phyloP scores from a whole-genome alignment of 1,284 basidiomycete genomes.

The Rhodotorula sp. region DNA sequence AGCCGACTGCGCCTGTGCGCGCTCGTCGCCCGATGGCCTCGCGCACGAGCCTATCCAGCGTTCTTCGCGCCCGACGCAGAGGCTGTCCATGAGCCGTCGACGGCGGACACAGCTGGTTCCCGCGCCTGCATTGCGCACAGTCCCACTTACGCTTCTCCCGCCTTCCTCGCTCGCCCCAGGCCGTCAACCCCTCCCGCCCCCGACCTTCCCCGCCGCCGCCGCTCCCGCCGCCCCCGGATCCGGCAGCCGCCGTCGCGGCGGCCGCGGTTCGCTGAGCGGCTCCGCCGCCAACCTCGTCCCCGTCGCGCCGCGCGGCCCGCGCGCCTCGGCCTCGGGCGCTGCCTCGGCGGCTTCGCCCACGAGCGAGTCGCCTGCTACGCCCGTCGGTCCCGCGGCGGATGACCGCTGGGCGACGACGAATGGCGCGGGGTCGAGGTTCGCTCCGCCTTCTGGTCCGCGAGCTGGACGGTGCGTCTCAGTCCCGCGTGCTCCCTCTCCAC shows the following conservation, averaged over 20 bases:
- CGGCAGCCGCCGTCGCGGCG: neutral
- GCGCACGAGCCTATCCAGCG: too few species aligned
- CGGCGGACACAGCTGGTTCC: neutral
- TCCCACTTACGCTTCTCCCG: neutral
- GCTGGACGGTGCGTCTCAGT: neutral
- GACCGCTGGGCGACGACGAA: neutral
- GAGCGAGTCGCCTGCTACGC: neutral
- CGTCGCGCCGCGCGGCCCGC: slow-evolving; percentile 13
- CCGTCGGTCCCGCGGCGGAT: neutral
- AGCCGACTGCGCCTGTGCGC: too few species aligned
- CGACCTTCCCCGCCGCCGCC: neutral
- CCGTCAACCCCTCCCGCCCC: slow-evolving; percentile 18
- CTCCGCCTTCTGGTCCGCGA: neutral
- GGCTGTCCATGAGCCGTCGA: too few species aligned
- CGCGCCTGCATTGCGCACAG: neutral
- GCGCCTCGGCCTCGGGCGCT: neutral
- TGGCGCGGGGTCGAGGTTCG: slow-evolving; percentile 5
- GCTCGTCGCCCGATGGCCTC: too few species aligned
- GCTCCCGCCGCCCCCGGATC: neutral
- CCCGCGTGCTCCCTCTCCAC: too few species aligned
- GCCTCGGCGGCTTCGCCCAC: neutral
- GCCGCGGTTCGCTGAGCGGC: neutral
- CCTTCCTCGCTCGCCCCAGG: neutral
- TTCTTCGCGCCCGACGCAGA: too few species aligned
- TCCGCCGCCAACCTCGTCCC: slow-evolving; percentile 13